Evolutionary conservation across 345 rosid species (phyloP).

Genomic region (Lepidium sativum): DNA sequence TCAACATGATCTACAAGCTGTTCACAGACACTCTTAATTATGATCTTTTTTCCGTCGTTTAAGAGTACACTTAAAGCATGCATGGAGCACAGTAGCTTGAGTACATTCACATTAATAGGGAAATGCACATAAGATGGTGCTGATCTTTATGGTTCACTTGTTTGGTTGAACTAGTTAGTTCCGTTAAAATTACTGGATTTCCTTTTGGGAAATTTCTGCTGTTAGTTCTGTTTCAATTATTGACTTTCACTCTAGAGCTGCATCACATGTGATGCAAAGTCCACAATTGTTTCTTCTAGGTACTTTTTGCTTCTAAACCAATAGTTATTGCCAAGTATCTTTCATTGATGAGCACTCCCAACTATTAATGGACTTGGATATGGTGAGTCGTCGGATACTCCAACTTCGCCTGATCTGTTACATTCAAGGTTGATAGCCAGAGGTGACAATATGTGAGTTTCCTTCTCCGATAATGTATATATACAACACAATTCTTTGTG

Average conservation of each 20-base stretch:
- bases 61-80: neutral
- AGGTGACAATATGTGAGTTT: too few species aligned
- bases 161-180: neutral
- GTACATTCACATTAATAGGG: too few species aligned
- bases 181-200: neutral
- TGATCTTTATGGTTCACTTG: neutral
- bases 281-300: neutral
- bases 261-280: conserved; percentile 4
- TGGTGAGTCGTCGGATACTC: conserved; percentile 41
- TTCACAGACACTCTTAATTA: neutral
- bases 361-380: conserved; percentile 77
- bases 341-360: conserved; percentile 89
- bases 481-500: too few species aligned
- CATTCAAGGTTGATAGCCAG: neutral
- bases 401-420: conserved; percentile 2
- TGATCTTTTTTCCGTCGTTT: neutral
- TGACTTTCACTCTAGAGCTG: neutral
- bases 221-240: neutral
- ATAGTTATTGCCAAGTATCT: conserved; percentile 45
- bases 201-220: neutral
- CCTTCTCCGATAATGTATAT: too few species aligned
- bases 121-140: too few species aligned
- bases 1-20: neutral
- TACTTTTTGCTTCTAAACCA: conserved; percentile 6
- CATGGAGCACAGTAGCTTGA: too few species aligned